A percentile compares a stretch with the other conserved stretches of the same genome.
Conservation (phyloP, 305 asterid genomes). For the Fraxinus nigra region DNA sequence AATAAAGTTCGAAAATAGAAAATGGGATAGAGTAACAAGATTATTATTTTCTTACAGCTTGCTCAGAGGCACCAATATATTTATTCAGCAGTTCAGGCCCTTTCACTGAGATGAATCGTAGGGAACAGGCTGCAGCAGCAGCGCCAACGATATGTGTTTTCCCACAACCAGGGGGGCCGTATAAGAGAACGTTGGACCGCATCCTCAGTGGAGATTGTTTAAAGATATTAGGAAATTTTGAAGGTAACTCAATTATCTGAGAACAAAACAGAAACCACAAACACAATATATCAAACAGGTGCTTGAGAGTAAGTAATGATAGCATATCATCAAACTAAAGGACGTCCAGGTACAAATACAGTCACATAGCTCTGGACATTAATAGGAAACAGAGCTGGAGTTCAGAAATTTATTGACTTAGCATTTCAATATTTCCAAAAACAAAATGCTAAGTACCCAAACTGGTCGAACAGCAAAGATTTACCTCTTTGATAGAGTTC, state of each 20-base stretch:
- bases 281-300: not conserved
- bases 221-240: constrained; percentile 80
- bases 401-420: not conserved
- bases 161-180: constrained; percentile 99
- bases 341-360: not conserved
- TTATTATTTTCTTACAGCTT: constrained; percentile 65
- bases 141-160: constrained; percentile 98
- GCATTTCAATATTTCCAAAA: constrained; percentile 3
- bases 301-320: not conserved
- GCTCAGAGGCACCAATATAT: constrained; percentile 99
- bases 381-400: constrained; percentile 11
- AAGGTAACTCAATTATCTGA: constrained; percentile 94
- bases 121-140: constrained; percentile 95
- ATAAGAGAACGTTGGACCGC: constrained; percentile 94
- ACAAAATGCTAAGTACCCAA: not conserved
- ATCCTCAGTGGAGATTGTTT: constrained; percentile 85
- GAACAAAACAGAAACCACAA: constrained; percentile 10
- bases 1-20: not conserved
- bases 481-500: constrained; percentile 78
- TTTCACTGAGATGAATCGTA: constrained; percentile 92
- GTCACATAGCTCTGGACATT: not conserved
- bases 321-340: not conserved
- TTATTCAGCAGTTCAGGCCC: constrained; percentile 97
- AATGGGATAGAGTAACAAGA: constrained; percentile 5
- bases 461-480: constrained; percentile 5